Evolutionary conservation across 108 stramenopile genomes (phyloP).

Genomic region (Pseudonitzschia pungens): DNA sequence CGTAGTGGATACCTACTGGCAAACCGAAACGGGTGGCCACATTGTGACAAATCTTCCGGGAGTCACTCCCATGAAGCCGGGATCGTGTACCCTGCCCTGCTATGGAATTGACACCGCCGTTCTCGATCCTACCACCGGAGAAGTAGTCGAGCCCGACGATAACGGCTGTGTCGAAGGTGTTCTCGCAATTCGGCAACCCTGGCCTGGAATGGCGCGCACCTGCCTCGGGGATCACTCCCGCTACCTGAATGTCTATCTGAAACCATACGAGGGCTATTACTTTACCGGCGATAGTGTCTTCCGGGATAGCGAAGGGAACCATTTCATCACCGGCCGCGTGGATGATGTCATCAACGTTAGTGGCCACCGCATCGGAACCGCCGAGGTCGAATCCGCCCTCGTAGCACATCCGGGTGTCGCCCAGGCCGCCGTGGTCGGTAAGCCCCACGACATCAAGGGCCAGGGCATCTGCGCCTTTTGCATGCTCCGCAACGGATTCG

Average conservation of each 20-base stretch:
- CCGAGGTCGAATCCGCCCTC: constrained; percentile 92
- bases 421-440: constrained; percentile 91
- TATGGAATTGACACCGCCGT: constrained; percentile 94
- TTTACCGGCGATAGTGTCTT: constrained; percentile 96
- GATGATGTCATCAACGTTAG: constrained; percentile 96
- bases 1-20: constrained; percentile 99
- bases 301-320: constrained; percentile 92
- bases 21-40: constrained; percentile 98
- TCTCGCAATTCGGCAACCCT: constrained; percentile 88
- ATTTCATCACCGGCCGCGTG: constrained; percentile 96
- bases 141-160: constrained; percentile 40
- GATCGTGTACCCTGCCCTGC: constrained; percentile 90
- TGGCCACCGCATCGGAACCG: constrained; percentile 96
- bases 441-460: constrained; percentile 92
- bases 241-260: constrained; percentile 89
- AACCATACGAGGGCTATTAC: constrained; percentile 95
- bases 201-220: constrained; percentile 96
- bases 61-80: constrained; percentile 94
- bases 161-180: constrained; percentile 82
- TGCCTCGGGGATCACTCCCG: constrained; percentile 94
- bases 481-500: constrained; percentile 67
- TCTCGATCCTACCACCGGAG: constrained; percentile 83
- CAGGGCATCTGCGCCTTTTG: constrained; percentile 84
- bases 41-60: constrained; percentile 94
- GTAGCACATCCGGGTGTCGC: constrained; percentile 87